Percentiles rank a stretch among this genome's conserved stretches.
These are phyloP conservation scores for Sonneratia alba DNA, from an alignment of 345 rosid genomes.

Conservation along the genomic window DNA sequence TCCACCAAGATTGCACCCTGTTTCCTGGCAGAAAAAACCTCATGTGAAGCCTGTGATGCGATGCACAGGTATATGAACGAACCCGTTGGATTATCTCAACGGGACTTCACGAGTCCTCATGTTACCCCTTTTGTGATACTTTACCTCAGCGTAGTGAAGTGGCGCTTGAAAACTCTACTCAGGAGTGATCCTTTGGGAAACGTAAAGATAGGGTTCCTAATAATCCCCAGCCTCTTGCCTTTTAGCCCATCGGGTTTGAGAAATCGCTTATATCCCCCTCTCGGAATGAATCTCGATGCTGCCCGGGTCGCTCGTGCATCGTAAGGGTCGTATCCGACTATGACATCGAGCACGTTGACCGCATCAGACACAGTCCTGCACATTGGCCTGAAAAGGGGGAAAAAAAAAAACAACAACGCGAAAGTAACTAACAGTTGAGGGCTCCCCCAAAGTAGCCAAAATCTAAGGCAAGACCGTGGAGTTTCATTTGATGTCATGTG, in stretches of 20 bases:
- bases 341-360: slow-evolving; percentile 12
- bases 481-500: not conserved
- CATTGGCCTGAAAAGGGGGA: slow-evolving; percentile 13
- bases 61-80: not conserved
- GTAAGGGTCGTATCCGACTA: slow-evolving; percentile 23
- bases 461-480: not conserved
- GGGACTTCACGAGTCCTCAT: not conserved
- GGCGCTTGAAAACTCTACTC: slow-evolving; percentile 1
- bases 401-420: not conserved
- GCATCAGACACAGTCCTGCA: slow-evolving; percentile 26
- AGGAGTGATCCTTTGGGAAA: slow-evolving; percentile 10
- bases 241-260: slow-evolving; percentile 14
- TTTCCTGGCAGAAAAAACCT: slow-evolving; percentile 1
- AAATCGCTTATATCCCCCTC: slow-evolving; percentile 29
- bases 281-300: slow-evolving; percentile 18
- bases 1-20: slow-evolving; percentile 21
- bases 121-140: not conserved
- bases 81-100: too few relatives aligned
- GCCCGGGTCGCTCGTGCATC: slow-evolving; percentile 17
- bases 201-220: slow-evolving; percentile 12
- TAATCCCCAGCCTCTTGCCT: slow-evolving; percentile 25
- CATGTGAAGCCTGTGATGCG: too few relatives aligned
- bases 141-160: slow-evolving; percentile 1
- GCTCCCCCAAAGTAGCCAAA: not conserved
- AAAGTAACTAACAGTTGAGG: not conserved